A percentile compares a stretch with the other conserved stretches of the same genome.
phyloP scores from a whole-genome alignment of 768 basidiomycete genomes.

The Sarcodon sp. region DNA sequence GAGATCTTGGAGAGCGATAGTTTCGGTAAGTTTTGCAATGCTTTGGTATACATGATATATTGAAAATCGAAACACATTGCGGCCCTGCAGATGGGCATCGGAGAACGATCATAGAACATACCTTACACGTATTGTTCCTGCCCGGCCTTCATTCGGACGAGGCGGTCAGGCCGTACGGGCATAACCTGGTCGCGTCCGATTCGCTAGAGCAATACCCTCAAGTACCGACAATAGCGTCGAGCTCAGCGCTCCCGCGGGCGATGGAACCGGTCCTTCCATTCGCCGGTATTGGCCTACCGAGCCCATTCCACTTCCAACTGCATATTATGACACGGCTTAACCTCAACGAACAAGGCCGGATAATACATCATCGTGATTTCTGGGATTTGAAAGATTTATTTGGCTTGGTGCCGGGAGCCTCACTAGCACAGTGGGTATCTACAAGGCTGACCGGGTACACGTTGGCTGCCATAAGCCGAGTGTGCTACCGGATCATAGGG shows the following conservation, averaged over 20 bases:
- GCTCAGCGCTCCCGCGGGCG: slow-evolving; percentile 9
- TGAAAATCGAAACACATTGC: neutral
- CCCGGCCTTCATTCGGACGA: slow-evolving; percentile 47
- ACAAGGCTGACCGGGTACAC: slow-evolving; percentile 26
- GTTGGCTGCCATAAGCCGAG: neutral
- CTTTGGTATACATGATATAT: neutral
- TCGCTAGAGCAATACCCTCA: slow-evolving; percentile 10
- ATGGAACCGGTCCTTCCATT: slow-evolving; percentile 37
- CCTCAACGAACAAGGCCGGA: slow-evolving; percentile 74
- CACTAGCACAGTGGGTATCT: slow-evolving; percentile 55
- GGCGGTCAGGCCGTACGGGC: slow-evolving; percentile 2
- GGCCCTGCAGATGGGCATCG: slow-evolving; percentile 48
- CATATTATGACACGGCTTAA: slow-evolving; percentile 59
- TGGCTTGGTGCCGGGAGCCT: slow-evolving; percentile 57
- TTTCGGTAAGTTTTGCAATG: slow-evolving; percentile 39
- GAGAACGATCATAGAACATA: slow-evolving; percentile 68
- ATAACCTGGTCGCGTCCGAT: too few species aligned
- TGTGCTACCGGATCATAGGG: neutral
- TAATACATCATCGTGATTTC: slow-evolving; percentile 69
- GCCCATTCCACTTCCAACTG: slow-evolving; percentile 63
- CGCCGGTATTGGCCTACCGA: slow-evolving; percentile 49
- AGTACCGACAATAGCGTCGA: slow-evolving; percentile 11
- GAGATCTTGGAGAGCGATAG: slow-evolving; percentile 71
- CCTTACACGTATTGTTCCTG: slow-evolving; percentile 61
- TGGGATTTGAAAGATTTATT: slow-evolving; percentile 76